Evolutionary conservation across 441 rosid genomes (phyloP).

Genomic region (Pelargonium cotyledonis): DNA sequence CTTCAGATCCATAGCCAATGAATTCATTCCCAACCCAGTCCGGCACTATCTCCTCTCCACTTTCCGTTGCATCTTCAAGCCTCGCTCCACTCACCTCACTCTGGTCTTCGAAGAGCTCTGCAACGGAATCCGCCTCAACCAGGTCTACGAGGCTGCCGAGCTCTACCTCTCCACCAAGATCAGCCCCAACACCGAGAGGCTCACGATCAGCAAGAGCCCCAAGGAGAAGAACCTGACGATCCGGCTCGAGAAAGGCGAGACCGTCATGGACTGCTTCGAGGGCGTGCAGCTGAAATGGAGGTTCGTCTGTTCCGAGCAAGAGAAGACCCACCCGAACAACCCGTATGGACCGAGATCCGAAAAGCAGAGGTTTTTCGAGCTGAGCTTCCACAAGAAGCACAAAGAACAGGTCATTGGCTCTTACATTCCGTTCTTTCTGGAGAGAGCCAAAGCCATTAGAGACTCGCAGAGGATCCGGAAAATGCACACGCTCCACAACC

Average conservation of each 20-base stretch:
- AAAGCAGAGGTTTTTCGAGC: conserved; percentile 21
- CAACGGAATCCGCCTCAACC: conserved; percentile 19
- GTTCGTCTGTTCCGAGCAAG: conserved; percentile 12
- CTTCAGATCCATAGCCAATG: conserved; percentile 38
- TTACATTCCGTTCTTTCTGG: conserved; percentile 26
- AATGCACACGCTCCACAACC: conserved; percentile 13
- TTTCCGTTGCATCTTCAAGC: conserved; percentile 21
- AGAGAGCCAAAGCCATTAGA: conserved; percentile 21
- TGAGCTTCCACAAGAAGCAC: conserved; percentile 22
- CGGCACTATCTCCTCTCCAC: conserved; percentile 23
- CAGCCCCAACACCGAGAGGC: conserved; percentile 32
- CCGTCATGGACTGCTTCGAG: background rate
- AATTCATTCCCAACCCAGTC: conserved; percentile 34
- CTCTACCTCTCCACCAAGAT: conserved; percentile 33
- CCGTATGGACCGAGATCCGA: background rate
- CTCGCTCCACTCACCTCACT: conserved; percentile 8
- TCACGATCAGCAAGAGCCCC: conserved; percentile 20
- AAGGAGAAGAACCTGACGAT: conserved; percentile 18
- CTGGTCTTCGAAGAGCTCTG: conserved; percentile 18
- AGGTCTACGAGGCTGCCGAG: conserved; percentile 30
- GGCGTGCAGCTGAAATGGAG: conserved; percentile 17
- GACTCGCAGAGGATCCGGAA: conserved; percentile 32
- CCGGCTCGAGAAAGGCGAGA: conserved; percentile 23
- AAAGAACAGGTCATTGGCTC: conserved; percentile 15
- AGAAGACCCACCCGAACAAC: conserved; percentile 6